Base-by-base conservation (phyloP, 1,284 basidiomycete genomes). In the Vanrija sp. region DNA sequence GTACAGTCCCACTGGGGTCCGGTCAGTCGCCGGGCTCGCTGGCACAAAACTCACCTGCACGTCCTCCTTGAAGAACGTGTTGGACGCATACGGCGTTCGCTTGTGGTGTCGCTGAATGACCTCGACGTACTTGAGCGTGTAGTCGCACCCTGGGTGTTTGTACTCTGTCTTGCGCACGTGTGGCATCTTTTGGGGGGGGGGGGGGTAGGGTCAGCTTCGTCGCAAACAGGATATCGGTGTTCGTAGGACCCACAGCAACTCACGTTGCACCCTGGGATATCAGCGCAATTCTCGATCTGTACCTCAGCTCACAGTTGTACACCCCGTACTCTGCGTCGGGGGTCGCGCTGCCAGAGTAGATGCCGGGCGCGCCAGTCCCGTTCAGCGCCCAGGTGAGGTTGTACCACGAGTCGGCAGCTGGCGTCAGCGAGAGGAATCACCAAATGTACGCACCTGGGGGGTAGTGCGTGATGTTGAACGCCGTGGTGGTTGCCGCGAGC, bases 21-120 rank as follows among this genome's bases (percentile, higher is more conserved):
- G n/a, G n/a, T 34, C 12, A 15, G 34, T 34, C 34, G 34, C 34
- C 34, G 34, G 46, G 47, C 12, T 28, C 15, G n/a, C 21, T 18
- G 16, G 5, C 23, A n/a, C 3, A 23, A 23, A 23, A 23, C 61
- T 46, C 52, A 64, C 64, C 6, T 49, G 26, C 15, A 67, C 59
- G 57, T 68, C 66, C 55, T 73, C 71, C 50, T 66, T 62, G 61
- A 64, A 67, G 51, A 73, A 69, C 6, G 62, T 68, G 58, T 73
- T 73, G 18, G 67, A 68, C 21, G 68, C 62, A 51, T 73, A 73
- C 5, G 72, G 72, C 15, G 72, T 73, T 4, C 72, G 60, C 66
- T 73, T 73, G 62, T 72, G 68, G 52, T 73, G 72, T 16, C 72
- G 56, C 52, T 73, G 69, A 40, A 73, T 69, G 16, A 71, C 67